phyloP scores from a whole-genome alignment of 129 eudicot species.

The Escallonia rubra region DNA sequence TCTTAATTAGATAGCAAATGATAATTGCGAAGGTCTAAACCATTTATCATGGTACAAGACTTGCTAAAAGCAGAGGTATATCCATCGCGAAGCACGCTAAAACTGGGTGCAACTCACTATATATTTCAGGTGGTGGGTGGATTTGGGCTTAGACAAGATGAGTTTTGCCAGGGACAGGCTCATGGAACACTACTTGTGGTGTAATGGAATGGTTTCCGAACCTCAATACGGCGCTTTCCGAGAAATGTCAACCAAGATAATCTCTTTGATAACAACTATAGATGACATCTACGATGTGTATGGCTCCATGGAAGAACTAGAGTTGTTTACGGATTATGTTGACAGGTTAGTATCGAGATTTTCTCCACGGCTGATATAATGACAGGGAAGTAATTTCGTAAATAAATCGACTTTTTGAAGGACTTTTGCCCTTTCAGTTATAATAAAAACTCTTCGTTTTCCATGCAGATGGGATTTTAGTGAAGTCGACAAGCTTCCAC shows the following conservation, averaged over 20 bases:
- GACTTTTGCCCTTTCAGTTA: no score
- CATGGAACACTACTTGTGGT: neutral
- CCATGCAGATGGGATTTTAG: conserved; percentile 2
- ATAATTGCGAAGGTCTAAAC: neutral
- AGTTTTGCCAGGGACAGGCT: conserved; percentile 1
- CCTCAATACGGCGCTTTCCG: neutral
- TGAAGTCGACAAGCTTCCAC: neutral
- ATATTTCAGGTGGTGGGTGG: conserved; percentile 1
- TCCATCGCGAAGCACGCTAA: no score
- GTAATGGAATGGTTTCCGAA: neutral
- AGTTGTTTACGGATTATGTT: conserved; percentile 12
- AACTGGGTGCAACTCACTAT: neutral
- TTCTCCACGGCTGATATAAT: neutral
- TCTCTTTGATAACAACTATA: neutral
- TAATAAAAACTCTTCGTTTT: neutral
- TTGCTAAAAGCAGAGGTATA: no score
- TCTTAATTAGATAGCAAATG: neutral
- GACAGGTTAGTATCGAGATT: neutral
- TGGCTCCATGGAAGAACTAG: conserved; percentile 11
- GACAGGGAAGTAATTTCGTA: no score
- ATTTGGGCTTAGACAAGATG: neutral
- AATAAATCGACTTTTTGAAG: no score
- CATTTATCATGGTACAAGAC: neutral
- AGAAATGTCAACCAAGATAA: neutral
- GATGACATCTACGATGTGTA: conserved; percentile 14